These are phyloP conservation scores for Phytophthora tentaculata DNA, from an alignment of 352 stramenopile genomes.

Conservation along the genomic window DNA sequence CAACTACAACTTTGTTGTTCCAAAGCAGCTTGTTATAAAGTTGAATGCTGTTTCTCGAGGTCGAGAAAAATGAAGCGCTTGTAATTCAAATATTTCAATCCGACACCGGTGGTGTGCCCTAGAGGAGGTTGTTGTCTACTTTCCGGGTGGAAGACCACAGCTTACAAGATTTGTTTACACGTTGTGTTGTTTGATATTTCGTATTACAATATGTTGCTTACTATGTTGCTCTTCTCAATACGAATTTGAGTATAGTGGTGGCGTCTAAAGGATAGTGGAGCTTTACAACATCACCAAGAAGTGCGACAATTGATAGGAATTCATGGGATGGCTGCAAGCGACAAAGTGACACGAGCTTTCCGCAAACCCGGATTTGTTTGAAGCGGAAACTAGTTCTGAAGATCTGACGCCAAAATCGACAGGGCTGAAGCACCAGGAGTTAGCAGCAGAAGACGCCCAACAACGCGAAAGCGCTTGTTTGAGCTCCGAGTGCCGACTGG, in stretches of 20 bases:
- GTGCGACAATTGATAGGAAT: background rate
- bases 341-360: conserved; percentile 1
- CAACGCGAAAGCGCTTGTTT: background rate
- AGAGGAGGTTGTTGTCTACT: conserved; percentile 5
- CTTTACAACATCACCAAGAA: conserved; percentile 12
- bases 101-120: background rate
- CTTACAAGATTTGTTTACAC: conserved; percentile 7
- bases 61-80: background rate
- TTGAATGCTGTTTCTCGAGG: conserved; percentile 2
- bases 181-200: no score
- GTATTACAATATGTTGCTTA: background rate
- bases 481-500: background rate
- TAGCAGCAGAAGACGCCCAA: background rate
- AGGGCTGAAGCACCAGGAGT: background rate
- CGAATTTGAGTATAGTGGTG: background rate
- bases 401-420: background rate
- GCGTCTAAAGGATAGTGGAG: background rate
- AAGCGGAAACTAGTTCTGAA: conserved; percentile 3
- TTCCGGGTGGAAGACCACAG: background rate
- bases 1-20: conserved; percentile 18
- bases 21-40: conserved; percentile 6
- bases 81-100: conserved; percentile 4
- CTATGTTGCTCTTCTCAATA: conserved; percentile 3
- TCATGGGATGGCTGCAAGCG: background rate
- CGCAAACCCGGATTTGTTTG: background rate